Percentiles rank a stretch among this genome's conserved stretches.
Evolutionary conservation across 805 yeast species (phyloP).

Genomic region (Metschnikowia anglica): DNA sequence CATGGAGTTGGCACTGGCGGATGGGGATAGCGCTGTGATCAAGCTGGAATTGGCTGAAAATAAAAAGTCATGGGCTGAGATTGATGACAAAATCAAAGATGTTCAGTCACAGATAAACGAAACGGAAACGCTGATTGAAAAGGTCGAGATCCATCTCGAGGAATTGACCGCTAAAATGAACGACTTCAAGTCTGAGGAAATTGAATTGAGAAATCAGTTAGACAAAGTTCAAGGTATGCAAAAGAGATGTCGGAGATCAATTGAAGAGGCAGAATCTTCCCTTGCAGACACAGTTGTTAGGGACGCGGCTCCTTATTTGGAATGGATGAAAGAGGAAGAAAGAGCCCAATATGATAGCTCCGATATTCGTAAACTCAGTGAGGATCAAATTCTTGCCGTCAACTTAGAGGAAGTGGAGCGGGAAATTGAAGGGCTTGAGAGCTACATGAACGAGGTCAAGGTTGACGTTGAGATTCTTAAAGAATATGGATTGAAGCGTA

Average conservation of each 20-base stretch:
- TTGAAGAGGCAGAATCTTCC: slow-evolving; percentile 38
- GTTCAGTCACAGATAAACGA: slow-evolving; percentile 39
- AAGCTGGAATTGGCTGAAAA: slow-evolving; percentile 30
- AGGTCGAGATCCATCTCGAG: slow-evolving; percentile 26
- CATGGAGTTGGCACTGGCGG: slow-evolving; percentile 40
- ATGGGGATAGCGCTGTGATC: slow-evolving; percentile 26
- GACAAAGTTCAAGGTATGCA: slow-evolving; percentile 52
- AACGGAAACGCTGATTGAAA: slow-evolving; percentile 40
- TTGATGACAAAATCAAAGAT: slow-evolving; percentile 30
- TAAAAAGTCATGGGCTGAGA: slow-evolving; percentile 10
- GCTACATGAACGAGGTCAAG: slow-evolving; percentile 51
- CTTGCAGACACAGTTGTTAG: slow-evolving; percentile 48
- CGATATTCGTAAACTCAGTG: slow-evolving; percentile 44
- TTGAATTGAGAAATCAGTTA: slow-evolving; percentile 62
- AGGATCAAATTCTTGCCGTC: slow-evolving; percentile 49
- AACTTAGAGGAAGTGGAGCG: slow-evolving; percentile 49
- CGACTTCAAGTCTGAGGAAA: slow-evolving; percentile 59
- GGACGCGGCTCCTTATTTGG: slow-evolving; percentile 51
- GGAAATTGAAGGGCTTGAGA: slow-evolving; percentile 55
- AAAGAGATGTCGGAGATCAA: slow-evolving; percentile 39
- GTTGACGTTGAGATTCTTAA: slow-evolving; percentile 73
- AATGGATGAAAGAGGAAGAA: slow-evolving; percentile 49
- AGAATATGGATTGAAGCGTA: slow-evolving; percentile 68
- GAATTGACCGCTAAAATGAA: slow-evolving; percentile 49
- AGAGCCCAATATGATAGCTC: slow-evolving; percentile 35